Conservation (phyloP, 805 yeast genomes). For the Saturnispora kantuleensis region DNA sequence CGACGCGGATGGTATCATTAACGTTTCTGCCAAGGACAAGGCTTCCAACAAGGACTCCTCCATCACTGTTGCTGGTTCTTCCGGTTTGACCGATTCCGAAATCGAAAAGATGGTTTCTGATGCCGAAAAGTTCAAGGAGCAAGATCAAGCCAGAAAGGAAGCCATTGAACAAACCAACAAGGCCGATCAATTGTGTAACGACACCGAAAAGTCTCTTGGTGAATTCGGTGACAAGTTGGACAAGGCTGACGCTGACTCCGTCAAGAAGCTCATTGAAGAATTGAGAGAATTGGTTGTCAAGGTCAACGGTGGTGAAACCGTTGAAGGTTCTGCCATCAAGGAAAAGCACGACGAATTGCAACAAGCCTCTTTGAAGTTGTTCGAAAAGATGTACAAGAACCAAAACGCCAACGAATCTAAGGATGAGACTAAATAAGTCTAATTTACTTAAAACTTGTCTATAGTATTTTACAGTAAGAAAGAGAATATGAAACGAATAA, state of each 20-base stretch:
- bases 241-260: conserved; percentile 37
- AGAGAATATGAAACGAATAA: conserved; percentile 1
- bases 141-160: conserved; percentile 49
- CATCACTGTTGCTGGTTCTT: conserved; percentile 59
- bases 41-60: conserved; percentile 72
- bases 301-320: conserved; percentile 41
- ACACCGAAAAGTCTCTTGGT: conserved; percentile 75
- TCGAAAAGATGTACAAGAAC: conserved; percentile 54
- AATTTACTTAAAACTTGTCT: background rate
- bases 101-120: conserved; percentile 54
- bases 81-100: conserved; percentile 62
- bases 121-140: conserved; percentile 51
- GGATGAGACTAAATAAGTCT: conserved; percentile 12
- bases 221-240: conserved; percentile 61
- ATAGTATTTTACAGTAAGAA: conserved; percentile 3
- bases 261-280: conserved; percentile 44
- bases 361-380: conserved; percentile 63
- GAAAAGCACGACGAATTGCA: conserved; percentile 68
- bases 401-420: conserved; percentile 17
- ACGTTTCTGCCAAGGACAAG: conserved; percentile 73
- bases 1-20: conserved; percentile 89
- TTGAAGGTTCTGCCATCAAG: conserved; percentile 51
- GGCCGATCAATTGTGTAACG: conserved; percentile 72
- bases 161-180: conserved; percentile 66
- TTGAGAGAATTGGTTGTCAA: conserved; percentile 59